Evolutionary conservation across 768 basidiomycete species (phyloP).

Genomic region (Cystobasidiopsis lactophilus): DNA sequence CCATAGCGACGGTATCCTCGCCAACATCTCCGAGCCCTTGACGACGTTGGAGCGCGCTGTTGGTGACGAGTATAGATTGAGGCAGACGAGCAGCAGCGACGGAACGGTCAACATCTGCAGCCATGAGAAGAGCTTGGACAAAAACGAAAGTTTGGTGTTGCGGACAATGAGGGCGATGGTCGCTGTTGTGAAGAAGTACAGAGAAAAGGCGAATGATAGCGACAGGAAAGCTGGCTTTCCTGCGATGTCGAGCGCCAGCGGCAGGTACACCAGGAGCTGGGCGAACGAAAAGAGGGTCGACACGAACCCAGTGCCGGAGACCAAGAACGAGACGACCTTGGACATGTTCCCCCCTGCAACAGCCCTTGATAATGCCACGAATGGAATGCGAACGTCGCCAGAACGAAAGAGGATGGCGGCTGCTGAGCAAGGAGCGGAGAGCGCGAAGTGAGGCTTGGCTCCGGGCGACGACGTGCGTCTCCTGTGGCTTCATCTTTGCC

Average conservation of each 20-base stretch:
- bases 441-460: not conserved
- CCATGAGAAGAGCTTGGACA: too few species aligned
- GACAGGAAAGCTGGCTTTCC: slow-evolving; percentile 16
- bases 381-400: not conserved
- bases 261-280: slow-evolving; percentile 20
- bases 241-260: slow-evolving; percentile 19
- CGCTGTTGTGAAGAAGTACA: too few species aligned
- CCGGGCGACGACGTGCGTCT: not conserved
- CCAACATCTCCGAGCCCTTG: not conserved
- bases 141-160: too few species aligned
- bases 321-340: too few species aligned
- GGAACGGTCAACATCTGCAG: too few species aligned
- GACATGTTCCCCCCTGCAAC: too few species aligned
- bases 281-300: not conserved
- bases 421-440: not conserved
- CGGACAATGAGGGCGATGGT: too few species aligned
- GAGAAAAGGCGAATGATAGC: slow-evolving; percentile 7
- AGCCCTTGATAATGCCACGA: not conserved
- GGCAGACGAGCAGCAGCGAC: too few species aligned
- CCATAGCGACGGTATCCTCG: slow-evolving; percentile 11
- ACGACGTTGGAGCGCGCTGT: not conserved
- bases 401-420: not conserved
- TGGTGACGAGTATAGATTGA: slow-evolving; percentile 5
- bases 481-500: too few species aligned
- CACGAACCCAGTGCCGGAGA: too few species aligned